These are phyloP conservation scores for Debaryomycetaceae sp. DNA, from an alignment of 1,139 yeast species.

Conservation along the genomic window DNA sequence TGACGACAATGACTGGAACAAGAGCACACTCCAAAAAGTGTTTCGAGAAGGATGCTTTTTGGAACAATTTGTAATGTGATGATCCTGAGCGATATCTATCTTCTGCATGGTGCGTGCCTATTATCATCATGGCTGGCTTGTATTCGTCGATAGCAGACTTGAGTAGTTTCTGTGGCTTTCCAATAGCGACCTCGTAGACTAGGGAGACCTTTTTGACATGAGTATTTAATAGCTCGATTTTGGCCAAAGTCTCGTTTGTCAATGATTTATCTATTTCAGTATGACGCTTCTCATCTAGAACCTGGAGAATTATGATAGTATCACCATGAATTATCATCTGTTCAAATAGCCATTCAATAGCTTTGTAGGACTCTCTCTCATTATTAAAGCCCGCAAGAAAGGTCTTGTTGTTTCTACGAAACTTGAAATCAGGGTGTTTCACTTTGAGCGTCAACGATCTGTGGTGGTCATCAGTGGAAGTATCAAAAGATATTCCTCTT, in stretches of 20 bases:
- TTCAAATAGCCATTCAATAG: conserved; percentile 65
- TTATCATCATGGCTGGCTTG: conserved; percentile 62
- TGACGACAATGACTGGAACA: conserved; percentile 67
- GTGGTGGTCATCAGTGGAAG: conserved; percentile 36
- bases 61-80: conserved; percentile 44
- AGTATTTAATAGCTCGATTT: conserved; percentile 46
- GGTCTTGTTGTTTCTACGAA: conserved; percentile 57
- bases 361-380: conserved; percentile 54
- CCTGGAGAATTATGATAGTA: conserved; percentile 59
- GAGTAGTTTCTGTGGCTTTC: conserved; percentile 56
- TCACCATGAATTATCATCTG: conserved; percentile 65
- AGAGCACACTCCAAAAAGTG: conserved; percentile 65
- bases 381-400: conserved; percentile 60
- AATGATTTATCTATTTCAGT: conserved; percentile 24
- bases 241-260: conserved; percentile 35
- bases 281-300: conserved; percentile 44
- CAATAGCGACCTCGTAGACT: conserved; percentile 59
- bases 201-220: conserved; percentile 49
- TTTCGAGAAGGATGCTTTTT: conserved; percentile 52
- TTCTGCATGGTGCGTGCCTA: conserved; percentile 52
- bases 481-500: conserved; percentile 54
- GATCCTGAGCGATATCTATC: conserved; percentile 10
- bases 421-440: conserved; percentile 54
- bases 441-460: conserved; percentile 51
- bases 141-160: conserved; percentile 57